Conservation (phyloP, 331 rosid genomes). For the Saraca asoca region DNA sequence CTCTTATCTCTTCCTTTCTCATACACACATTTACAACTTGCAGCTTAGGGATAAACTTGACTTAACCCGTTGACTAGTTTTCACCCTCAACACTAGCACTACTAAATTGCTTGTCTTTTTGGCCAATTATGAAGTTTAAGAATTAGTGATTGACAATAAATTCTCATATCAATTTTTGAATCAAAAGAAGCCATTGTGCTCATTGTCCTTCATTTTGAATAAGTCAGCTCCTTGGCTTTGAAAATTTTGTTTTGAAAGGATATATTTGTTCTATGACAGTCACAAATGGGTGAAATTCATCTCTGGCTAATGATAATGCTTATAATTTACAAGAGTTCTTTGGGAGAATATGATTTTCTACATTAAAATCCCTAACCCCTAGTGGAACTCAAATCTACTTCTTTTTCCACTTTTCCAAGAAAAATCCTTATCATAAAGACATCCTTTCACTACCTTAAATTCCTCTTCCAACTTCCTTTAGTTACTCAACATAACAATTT, state of each 20-base stretch:
- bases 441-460: constrained; percentile 43
- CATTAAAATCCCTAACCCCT: constrained; percentile 35
- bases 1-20: too few relatives aligned
- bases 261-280: not conserved
- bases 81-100: too few relatives aligned
- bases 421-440: constrained; percentile 21
- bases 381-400: constrained; percentile 54
- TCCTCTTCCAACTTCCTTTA: constrained; percentile 22
- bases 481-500: not conserved
- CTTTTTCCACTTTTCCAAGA: constrained; percentile 28
- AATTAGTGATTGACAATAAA: too few relatives aligned
- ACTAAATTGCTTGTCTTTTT: too few relatives aligned
- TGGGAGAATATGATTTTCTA: constrained; percentile 51
- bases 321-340: not conserved
- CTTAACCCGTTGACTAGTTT: too few relatives aligned
- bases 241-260: too few relatives aligned
- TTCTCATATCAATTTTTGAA: not conserved
- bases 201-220: not conserved
- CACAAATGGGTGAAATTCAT: constrained; percentile 17
- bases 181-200: not conserved
- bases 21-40: too few relatives aligned
- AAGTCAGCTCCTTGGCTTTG: too few relatives aligned
- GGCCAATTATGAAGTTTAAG: too few relatives aligned
- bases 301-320: constrained; percentile 1
- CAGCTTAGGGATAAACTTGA: too few relatives aligned